Evolutionary conservation across 345 rosid genomes (phyloP).

Genomic region (Erucastrum elatum): DNA sequence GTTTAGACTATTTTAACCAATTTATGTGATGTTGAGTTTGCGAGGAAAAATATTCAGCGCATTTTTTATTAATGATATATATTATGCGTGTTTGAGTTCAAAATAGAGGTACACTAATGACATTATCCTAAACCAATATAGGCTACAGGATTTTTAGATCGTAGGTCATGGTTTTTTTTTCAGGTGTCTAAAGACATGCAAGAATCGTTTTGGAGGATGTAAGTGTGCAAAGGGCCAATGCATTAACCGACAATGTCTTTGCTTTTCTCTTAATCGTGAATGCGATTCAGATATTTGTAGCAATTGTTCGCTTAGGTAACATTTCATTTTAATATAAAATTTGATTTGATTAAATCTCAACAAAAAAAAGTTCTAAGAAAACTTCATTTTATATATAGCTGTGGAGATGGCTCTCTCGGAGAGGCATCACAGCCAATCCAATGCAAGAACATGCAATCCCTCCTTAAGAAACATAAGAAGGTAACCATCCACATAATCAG

Average conservation of each 20-base stretch:
- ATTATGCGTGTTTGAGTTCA: background rate
- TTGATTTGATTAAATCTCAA: background rate
- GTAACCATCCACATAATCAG: conserved; percentile 39
- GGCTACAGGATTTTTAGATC: background rate
- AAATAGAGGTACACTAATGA: background rate
- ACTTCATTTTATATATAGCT: conserved; percentile 50
- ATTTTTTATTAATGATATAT: too few relatives aligned
- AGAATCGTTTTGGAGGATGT: conserved; percentile 88
- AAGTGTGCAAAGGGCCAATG: conserved; percentile 89
- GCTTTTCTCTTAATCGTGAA: conserved; percentile 90
- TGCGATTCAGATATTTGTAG: conserved; percentile 97
- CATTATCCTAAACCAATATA: background rate
- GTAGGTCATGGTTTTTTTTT: background rate
- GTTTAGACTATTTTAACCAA: background rate
- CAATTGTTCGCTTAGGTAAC: conserved; percentile 78
- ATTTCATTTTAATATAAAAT: background rate
- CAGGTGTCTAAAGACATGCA: conserved; percentile 86
- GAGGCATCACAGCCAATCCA: conserved; percentile 74
- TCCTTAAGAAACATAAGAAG: conserved; percentile 74
- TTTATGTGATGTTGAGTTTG: background rate
- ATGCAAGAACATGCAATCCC: conserved; percentile 88
- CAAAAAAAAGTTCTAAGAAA: background rate
- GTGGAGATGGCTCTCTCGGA: conserved; percentile 72
- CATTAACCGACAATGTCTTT: conserved; percentile 85
- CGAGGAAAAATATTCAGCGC: background rate